Conservation (phyloP, 2,329 filamentous ascomycete species). For the Arthrobotrys megalospora region DNA sequence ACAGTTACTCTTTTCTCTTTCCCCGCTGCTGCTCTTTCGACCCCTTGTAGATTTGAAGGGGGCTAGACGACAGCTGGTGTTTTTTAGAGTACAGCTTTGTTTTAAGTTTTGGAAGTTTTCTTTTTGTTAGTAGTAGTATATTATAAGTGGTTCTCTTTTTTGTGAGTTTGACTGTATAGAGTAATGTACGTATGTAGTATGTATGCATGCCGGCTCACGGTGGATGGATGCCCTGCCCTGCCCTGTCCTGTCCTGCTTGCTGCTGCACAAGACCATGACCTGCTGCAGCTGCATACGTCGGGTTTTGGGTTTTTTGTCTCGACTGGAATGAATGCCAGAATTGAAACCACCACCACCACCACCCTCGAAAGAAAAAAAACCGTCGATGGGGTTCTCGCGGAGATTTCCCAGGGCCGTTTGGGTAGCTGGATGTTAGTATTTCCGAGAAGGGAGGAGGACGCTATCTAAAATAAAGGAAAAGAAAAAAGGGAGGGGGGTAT, state of each 20-base stretch:
- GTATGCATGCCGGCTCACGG: neutral
- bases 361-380: too few relatives aligned
- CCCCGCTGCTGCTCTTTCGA: too few relatives aligned
- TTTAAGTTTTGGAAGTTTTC: neutral
- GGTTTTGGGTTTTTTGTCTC: slow-evolving; percentile 17
- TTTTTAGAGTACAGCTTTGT: too few relatives aligned
- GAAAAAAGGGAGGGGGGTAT: too few relatives aligned
- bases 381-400: neutral
- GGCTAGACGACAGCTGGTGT: too few relatives aligned
- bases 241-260: neutral
- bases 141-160: slow-evolving; percentile 15
- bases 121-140: too few relatives aligned
- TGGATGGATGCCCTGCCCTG: slow-evolving; percentile 3
- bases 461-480: too few relatives aligned
- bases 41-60: too few relatives aligned
- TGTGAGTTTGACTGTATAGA: neutral
- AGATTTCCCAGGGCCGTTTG: neutral
- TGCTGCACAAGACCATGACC: neutral
- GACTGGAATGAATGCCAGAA: slow-evolving; percentile 1
- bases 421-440: too few relatives aligned
- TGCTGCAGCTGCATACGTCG: slow-evolving; percentile 5
- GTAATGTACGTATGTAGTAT: too few relatives aligned
- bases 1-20: neutral
- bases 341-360: neutral
- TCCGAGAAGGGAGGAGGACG: too few relatives aligned